A percentile compares a stretch with the other conserved stretches of the same genome.
These are phyloP conservation scores for Ceratocystis lukuohia DNA, from an alignment of 2,329 filamentous ascomycete species.

Conservation along the genomic window DNA sequence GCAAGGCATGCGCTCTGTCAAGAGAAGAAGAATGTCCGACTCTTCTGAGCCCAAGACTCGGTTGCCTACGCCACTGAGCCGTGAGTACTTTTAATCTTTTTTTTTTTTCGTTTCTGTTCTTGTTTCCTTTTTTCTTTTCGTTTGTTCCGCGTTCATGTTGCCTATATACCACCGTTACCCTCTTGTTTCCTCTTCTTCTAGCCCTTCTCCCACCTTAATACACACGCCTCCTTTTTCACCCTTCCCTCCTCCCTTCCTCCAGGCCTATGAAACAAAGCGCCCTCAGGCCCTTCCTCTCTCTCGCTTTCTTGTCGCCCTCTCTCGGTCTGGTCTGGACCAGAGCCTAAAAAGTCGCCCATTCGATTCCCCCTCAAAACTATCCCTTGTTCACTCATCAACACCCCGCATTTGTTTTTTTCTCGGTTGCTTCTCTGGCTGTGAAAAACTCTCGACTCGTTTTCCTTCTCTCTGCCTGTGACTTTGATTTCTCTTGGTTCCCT, in stretches of 20 bases:
- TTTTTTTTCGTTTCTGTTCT: background rate
- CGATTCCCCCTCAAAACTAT: constrained; percentile 5
- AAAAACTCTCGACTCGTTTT: background rate
- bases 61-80: constrained; percentile 10
- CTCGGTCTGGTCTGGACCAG: background rate
- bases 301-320: background rate
- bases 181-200: background rate
- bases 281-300: background rate
- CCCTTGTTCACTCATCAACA: constrained; percentile 5
- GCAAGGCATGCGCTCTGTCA: constrained; percentile 12
- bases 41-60: constrained; percentile 12
- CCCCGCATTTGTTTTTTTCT: constrained; percentile 8
- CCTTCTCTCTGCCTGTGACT: background rate
- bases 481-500: background rate
- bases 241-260: background rate
- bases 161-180: background rate
- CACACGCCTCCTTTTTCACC: too few relatives aligned
- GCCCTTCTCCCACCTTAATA: background rate
- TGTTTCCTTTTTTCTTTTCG: background rate
- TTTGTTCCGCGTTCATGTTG: background rate
- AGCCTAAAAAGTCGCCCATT: background rate
- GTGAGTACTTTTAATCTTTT: constrained; percentile 2
- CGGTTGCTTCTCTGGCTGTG: background rate
- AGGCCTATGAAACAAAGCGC: background rate
- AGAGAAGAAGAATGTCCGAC: constrained; percentile 17